Evolutionary conservation across 1,284 basidiomycete genomes (phyloP).

Genomic region (Sanghuangporus baumii): DNA sequence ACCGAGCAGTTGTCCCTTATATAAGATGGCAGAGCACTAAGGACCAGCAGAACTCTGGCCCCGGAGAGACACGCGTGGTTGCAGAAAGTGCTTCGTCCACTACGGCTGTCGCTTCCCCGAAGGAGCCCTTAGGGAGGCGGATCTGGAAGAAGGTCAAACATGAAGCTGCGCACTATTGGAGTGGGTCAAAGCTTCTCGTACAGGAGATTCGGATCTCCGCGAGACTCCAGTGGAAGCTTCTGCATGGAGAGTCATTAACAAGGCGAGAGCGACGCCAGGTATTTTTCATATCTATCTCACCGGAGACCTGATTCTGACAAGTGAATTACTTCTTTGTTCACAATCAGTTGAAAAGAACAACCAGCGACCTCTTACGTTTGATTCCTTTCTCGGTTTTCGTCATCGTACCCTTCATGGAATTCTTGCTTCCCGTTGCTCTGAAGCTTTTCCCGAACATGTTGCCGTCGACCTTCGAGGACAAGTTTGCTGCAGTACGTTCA

Average conservation of each 20-base stretch:
- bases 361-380: slow-evolving; percentile 86
- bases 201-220: slow-evolving; percentile 91
- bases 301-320: neutral
- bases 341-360: slow-evolving; percentile 83
- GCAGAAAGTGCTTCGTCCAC: slow-evolving; percentile 37
- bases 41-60: slow-evolving; percentile 18
- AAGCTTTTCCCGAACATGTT: slow-evolving; percentile 99
- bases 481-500: slow-evolving; percentile 76
- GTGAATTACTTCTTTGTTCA: neutral
- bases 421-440: slow-evolving; percentile 93
- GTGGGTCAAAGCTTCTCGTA: slow-evolving; percentile 90
- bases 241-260: slow-evolving; percentile 89
- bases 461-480: slow-evolving; percentile 97
- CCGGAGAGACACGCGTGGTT: slow-evolving; percentile 19
- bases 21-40: slow-evolving; percentile 17
- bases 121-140: slow-evolving; percentile 50
- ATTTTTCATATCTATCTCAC: slow-evolving; percentile 21
- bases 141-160: slow-evolving; percentile 94
- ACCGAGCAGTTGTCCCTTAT: neutral
- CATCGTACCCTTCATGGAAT: slow-evolving; percentile 96
- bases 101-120: slow-evolving; percentile 29
- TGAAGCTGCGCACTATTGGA: slow-evolving; percentile 96
- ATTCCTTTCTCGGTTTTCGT: slow-evolving; percentile 96
- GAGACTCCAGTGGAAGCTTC: slow-evolving; percentile 86
- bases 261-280: slow-evolving; percentile 93